Percentiles rank a stretch among this genome's conserved stretches.
phyloP scores from a whole-genome alignment of 768 basidiomycete genomes.

The Rhizopogon vulgaris region DNA sequence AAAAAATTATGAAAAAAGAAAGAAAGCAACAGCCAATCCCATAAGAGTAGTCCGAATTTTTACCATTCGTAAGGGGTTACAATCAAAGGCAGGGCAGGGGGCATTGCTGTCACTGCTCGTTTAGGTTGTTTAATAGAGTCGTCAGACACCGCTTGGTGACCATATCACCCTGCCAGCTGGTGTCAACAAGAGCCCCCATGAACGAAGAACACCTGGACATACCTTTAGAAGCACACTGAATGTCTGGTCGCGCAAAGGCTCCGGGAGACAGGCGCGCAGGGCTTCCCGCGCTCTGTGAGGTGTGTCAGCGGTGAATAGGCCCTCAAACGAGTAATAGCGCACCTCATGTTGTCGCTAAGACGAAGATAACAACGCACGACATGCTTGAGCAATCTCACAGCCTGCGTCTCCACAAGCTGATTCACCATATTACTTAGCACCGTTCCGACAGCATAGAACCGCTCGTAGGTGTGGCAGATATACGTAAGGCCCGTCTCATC shows the following conservation, averaged over 20 bases:
- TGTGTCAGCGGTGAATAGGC: conserved; percentile 4
- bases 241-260: conserved; percentile 90
- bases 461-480: conserved; percentile 99
- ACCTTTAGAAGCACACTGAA: conserved; percentile 90
- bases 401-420: conserved; percentile 96
- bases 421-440: conserved; percentile 99
- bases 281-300: conserved; percentile 84
- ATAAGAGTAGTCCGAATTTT: neutral
- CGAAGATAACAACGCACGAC: conserved; percentile 96
- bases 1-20: conserved; percentile 4
- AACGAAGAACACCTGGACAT: conserved; percentile 10
- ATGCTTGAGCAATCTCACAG: conserved; percentile 92
- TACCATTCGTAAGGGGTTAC: neutral
- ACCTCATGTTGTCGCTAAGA: conserved; percentile 94
- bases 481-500: conserved; percentile 98
- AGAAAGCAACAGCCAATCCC: neutral
- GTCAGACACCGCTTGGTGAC: conserved; percentile 94
- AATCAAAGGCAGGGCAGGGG: neutral
- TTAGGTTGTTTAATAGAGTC: conserved; percentile 83
- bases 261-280: conserved; percentile 89
- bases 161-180: conserved; percentile 73
- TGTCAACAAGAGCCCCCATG: conserved; percentile 8
- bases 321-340: conserved; percentile 16
- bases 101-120: conserved; percentile 53
- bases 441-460: conserved; percentile 98